These are phyloP conservation scores for Coemansia sp. DNA, from an alignment of 192 early-diverging fungal species.

Conservation along the genomic window DNA sequence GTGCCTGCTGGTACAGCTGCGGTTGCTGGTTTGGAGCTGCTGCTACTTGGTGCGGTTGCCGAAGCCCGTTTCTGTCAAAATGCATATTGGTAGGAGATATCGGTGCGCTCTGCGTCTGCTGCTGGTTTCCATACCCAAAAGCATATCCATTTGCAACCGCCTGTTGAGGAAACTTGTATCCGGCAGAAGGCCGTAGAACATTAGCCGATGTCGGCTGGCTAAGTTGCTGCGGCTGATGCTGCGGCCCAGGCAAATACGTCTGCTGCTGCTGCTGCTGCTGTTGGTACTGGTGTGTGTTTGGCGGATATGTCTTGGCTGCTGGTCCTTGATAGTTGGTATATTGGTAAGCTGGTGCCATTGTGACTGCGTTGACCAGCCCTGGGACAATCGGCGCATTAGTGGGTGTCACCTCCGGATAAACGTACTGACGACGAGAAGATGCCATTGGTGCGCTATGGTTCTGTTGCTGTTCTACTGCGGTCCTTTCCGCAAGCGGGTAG, in stretches of 20 bases:
- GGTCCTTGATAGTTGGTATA: not conserved
- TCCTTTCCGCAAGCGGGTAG: constrained; percentile 27
- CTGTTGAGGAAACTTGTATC: not conserved
- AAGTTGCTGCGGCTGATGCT: constrained; percentile 2
- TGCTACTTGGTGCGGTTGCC: not conserved
- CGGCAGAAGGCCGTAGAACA: not conserved
- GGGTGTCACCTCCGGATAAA: constrained; percentile 4
- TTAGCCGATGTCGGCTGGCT: not conserved
- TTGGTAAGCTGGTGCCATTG: not conserved
- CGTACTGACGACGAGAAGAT: constrained; percentile 1
- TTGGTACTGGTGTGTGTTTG: not conserved
- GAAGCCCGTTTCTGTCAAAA: not conserved
- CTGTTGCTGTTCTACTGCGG: not conserved
- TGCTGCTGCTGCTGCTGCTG: constrained; percentile 3
- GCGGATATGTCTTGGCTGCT: not conserved
- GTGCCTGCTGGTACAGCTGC: not conserved
- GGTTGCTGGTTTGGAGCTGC: not conserved
- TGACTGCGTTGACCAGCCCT: not conserved
- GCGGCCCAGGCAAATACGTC: not conserved
- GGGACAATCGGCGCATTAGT: not conserved
- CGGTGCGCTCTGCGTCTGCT: constrained; percentile 37
- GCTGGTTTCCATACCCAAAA: not conserved
- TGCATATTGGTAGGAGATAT: constrained; percentile 22
- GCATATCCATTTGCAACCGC: not conserved
- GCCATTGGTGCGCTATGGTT: constrained; percentile 1